Conservation (phyloP, 148 eudicot species). For the Rhododendron williamsianum region DNA sequence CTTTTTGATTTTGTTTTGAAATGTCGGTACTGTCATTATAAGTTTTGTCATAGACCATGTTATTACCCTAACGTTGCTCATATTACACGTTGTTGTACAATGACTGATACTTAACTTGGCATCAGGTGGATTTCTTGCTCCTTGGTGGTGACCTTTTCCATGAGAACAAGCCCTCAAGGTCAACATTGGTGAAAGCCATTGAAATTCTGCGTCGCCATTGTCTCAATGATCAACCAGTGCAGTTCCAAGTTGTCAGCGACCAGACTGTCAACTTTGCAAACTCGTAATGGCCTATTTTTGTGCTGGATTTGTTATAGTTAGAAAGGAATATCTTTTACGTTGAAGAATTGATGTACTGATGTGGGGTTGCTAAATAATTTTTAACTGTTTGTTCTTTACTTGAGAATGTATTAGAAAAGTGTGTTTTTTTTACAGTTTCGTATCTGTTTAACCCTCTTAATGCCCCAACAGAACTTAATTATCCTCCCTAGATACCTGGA, state of each 20-base stretch:
- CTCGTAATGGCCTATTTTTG: slow-evolving; percentile 35
- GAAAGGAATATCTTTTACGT: background rate
- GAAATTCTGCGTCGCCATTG: slow-evolving; percentile 94
- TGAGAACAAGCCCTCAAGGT: slow-evolving; percentile 94
- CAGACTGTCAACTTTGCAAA: slow-evolving; percentile 94
- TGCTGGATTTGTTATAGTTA: background rate
- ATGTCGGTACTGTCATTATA: background rate
- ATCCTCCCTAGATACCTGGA: background rate
- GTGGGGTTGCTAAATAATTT: background rate
- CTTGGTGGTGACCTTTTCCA: slow-evolving; percentile 99
- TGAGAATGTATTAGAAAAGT: background rate
- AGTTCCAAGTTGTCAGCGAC: slow-evolving; percentile 98
- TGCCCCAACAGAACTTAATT: background rate
- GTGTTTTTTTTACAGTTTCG: background rate
- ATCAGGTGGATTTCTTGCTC: slow-evolving; percentile 88
- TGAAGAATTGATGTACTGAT: background rate
- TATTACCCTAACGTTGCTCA: background rate
- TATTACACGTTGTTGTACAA: background rate
- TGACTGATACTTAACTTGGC: slow-evolving; percentile 7
- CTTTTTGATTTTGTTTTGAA: background rate
- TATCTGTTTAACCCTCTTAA: background rate
- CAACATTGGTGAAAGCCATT: slow-evolving; percentile 81
- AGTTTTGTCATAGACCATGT: background rate
- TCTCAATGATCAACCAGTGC: slow-evolving; percentile 89
- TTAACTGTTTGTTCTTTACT: background rate